These are phyloP conservation scores for Solanum virginianum DNA, from an alignment of 257 asterid species.

Conservation along the genomic window DNA sequence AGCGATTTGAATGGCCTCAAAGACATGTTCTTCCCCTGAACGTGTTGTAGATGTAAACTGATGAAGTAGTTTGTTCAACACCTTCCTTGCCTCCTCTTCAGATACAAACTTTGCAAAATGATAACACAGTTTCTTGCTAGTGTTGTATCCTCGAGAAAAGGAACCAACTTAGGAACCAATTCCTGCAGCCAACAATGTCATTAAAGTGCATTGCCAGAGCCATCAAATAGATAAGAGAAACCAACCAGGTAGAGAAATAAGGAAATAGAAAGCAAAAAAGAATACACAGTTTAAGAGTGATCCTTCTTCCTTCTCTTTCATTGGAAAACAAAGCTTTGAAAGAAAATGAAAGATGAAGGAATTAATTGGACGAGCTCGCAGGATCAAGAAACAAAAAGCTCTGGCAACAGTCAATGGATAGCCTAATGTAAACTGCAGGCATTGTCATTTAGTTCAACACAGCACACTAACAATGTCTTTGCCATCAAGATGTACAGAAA, in stretches of 20 bases:
- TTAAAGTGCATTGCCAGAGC: background rate
- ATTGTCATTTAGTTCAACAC: background rate
- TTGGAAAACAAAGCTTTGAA: background rate
- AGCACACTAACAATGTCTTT: background rate
- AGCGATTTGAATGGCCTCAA: constrained; percentile 39
- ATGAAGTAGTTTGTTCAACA: constrained; percentile 49
- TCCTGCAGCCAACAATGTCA: constrained; percentile 31
- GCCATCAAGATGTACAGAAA: background rate
- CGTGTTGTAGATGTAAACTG: constrained; percentile 30
- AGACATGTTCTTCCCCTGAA: constrained; percentile 32
- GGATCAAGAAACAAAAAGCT: background rate
- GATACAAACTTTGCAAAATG: no score
- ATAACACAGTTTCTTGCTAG: no score
- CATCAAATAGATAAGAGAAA: background rate
- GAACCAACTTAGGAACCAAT: no score
- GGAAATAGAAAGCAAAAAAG: background rate
- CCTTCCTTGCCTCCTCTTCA: constrained; percentile 68
- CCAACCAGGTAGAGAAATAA: background rate
- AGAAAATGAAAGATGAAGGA: background rate
- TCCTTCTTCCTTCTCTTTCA: background rate
- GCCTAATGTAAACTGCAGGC: background rate
- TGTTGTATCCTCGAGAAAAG: no score
- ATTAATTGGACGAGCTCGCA: background rate
- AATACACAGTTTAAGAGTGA: background rate
- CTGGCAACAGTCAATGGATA: background rate